Evolutionary conservation across 2,329 filamentous ascomycete species (phyloP).

Genomic region (Ceratocystis variospora): DNA sequence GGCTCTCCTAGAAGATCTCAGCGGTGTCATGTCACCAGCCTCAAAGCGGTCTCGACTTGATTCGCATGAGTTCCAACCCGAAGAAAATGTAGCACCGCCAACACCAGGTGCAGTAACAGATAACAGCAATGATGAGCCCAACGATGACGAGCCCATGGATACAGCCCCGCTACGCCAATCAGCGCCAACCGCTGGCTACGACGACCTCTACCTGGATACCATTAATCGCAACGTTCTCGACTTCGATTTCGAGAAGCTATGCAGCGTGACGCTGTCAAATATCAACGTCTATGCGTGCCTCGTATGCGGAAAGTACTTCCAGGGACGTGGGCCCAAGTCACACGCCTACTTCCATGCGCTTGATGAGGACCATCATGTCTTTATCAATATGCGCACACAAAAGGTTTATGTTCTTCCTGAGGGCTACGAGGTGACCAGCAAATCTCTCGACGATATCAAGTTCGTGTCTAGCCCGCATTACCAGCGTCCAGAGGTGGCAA

Average conservation of each 20-base stretch:
- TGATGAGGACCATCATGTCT: constrained; percentile 91
- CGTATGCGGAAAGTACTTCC: constrained; percentile 95
- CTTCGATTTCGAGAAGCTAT: constrained; percentile 98
- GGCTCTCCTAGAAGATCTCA: constrained; percentile 40
- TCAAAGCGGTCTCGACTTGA: constrained; percentile 43
- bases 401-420: constrained; percentile 87
- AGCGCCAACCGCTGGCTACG: constrained; percentile 75
- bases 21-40: constrained; percentile 41
- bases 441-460: constrained; percentile 93
- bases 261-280: constrained; percentile 87
- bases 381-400: constrained; percentile 92
- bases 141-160: constrained; percentile 29
- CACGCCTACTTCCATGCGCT: constrained; percentile 96
- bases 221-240: constrained; percentile 87
- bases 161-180: constrained; percentile 50
- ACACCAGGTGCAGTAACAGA: constrained; percentile 12
- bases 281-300: constrained; percentile 98
- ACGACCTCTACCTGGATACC: constrained; percentile 93
- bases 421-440: constrained; percentile 90
- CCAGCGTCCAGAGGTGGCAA: constrained; percentile 62
- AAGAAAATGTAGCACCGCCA: constrained; percentile 19
- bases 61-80: constrained; percentile 23
- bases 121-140: constrained; percentile 30
- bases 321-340: constrained; percentile 83
- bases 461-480: constrained; percentile 90